These are phyloP conservation scores for Cladosporium sp. DNA, from an alignment of 2,329 filamentous ascomycete species.

Conservation along the genomic window DNA sequence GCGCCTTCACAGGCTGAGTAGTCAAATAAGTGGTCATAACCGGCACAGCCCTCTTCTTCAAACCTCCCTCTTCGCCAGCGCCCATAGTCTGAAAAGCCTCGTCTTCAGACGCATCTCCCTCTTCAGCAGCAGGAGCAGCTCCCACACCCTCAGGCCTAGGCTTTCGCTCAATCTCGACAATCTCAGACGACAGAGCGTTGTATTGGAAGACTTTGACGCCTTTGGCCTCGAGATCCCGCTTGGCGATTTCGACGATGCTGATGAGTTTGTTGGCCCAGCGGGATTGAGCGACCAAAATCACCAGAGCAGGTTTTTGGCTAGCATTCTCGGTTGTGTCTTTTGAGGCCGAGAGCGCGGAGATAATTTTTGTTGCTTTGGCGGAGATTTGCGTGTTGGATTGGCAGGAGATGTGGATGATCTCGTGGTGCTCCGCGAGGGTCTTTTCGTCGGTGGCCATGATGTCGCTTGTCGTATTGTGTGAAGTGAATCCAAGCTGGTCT, in stretches of 20 bases:
- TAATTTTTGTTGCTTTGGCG: conserved; percentile 32
- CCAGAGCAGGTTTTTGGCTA: conserved; percentile 39
- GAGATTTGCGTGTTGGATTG: conserved; percentile 36
- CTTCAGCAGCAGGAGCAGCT: conserved; percentile 23
- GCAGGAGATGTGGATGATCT: conserved; percentile 32
- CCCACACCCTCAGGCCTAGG: conserved; percentile 16
- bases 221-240: conserved; percentile 42
- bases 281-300: conserved; percentile 44
- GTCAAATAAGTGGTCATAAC: conserved; percentile 65
- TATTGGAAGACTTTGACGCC: conserved; percentile 51
- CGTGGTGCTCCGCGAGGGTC: conserved; percentile 27
- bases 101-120: conserved; percentile 28
- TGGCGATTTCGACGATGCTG: conserved; percentile 65
- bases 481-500: neutral
- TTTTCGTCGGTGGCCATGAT: conserved; percentile 29
- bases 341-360: conserved; percentile 27
- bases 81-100: conserved; percentile 34
- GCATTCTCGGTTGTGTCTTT: conserved; percentile 10
- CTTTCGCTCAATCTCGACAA: conserved; percentile 30
- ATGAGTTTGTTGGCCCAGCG: conserved; percentile 63
- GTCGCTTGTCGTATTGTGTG: neutral
- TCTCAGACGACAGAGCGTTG: conserved; percentile 31
- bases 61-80: conserved; percentile 34
- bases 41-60: conserved; percentile 52
- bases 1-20: conserved; percentile 54